A percentile compares a stretch with the other conserved stretches of the same genome.
These are phyloP conservation scores for Purpureocillium takamizusanense DNA, from an alignment of 2,329 filamentous ascomycete species.

Conservation along the genomic window DNA sequence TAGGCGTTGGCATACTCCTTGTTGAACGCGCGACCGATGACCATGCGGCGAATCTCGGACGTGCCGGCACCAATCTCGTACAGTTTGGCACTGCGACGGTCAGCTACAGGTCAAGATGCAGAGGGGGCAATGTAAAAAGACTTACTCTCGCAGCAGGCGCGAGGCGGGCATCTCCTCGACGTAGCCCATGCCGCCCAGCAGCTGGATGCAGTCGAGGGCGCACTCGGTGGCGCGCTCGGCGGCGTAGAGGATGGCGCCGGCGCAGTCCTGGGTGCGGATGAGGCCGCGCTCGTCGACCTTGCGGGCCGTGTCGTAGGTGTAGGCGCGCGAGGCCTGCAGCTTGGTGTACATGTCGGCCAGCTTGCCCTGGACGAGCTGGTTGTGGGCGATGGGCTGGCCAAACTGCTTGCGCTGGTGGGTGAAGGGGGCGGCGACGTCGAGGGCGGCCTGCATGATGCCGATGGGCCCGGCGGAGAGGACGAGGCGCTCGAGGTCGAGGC, in stretches of 20 bases:
- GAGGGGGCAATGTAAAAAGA: slow-evolving; percentile 7
- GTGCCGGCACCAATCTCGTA: slow-evolving; percentile 98
- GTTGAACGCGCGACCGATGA: slow-evolving; percentile 88
- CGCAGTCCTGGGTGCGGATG: slow-evolving; percentile 84
- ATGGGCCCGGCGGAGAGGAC: slow-evolving; percentile 86
- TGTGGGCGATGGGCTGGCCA: slow-evolving; percentile 74
- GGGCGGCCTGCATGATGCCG: slow-evolving; percentile 85
- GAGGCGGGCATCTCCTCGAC: slow-evolving; percentile 92
- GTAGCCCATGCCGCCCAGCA: slow-evolving; percentile 92
- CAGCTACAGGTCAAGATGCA: slow-evolving; percentile 11
- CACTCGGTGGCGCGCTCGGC: slow-evolving; percentile 85
- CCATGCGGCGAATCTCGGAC: slow-evolving; percentile 86
- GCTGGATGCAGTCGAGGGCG: slow-evolving; percentile 79
- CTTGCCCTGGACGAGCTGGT: slow-evolving; percentile 88
- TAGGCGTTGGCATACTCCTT: slow-evolving; percentile 57
- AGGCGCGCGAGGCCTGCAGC: slow-evolving; percentile 71
- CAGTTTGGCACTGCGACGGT: slow-evolving; percentile 50
- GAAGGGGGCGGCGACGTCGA: slow-evolving; percentile 83
- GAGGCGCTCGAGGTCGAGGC: slow-evolving; percentile 85
- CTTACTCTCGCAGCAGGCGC: slow-evolving; percentile 63
- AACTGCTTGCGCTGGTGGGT: slow-evolving; percentile 88
- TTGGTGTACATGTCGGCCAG: slow-evolving; percentile 98
- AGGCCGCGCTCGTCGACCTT: slow-evolving; percentile 66
- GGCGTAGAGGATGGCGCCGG: slow-evolving; percentile 86
- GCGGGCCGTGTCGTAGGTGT: slow-evolving; percentile 77